Evolutionary conservation across 2,329 filamentous ascomycete genomes (phyloP).

Genomic region (Xylaria sp.): DNA sequence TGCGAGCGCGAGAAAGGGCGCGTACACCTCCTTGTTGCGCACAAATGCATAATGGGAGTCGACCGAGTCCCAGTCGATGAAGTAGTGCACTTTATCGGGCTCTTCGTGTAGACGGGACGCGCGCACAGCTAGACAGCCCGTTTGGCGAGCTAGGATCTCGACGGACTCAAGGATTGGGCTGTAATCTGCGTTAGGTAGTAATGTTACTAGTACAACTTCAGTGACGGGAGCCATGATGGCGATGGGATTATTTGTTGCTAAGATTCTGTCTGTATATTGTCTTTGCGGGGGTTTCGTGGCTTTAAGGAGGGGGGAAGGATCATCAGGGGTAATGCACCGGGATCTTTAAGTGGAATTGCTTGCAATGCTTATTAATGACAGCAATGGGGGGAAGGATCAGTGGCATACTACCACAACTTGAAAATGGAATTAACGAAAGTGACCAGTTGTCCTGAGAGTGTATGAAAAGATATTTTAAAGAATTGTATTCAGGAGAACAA

Average conservation of each 20-base stretch:
- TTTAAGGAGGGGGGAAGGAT: too few relatives aligned
- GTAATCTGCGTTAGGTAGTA: conserved; percentile 25
- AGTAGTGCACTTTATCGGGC: conserved; percentile 20
- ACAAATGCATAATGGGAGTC: conserved; percentile 32
- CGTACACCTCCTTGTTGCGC: conserved; percentile 19
- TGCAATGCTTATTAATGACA: too few relatives aligned
- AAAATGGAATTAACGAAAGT: too few relatives aligned
- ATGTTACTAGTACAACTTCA: conserved; percentile 30
- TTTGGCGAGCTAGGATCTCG: conserved; percentile 23
- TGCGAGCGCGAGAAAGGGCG: conserved; percentile 24
- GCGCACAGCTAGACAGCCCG: conserved; percentile 33
- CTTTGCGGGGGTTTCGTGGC: neutral
- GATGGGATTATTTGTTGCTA: neutral
- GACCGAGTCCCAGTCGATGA: conserved; percentile 36
- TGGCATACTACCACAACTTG: too few relatives aligned
- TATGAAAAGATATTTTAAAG: too few relatives aligned
- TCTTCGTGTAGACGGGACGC: conserved; percentile 27
- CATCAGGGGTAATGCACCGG: too few relatives aligned
- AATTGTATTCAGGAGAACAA: too few relatives aligned
- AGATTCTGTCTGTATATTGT: neutral
- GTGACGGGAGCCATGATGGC: conserved; percentile 36
- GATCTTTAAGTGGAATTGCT: too few relatives aligned
- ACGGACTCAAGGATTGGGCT: conserved; percentile 18
- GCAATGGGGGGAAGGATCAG: too few relatives aligned
- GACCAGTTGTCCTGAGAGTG: too few relatives aligned